Evolutionary conservation across 176 grass and related monocot genomes (phyloP).

Genomic region (Metroxylon sagu): DNA sequence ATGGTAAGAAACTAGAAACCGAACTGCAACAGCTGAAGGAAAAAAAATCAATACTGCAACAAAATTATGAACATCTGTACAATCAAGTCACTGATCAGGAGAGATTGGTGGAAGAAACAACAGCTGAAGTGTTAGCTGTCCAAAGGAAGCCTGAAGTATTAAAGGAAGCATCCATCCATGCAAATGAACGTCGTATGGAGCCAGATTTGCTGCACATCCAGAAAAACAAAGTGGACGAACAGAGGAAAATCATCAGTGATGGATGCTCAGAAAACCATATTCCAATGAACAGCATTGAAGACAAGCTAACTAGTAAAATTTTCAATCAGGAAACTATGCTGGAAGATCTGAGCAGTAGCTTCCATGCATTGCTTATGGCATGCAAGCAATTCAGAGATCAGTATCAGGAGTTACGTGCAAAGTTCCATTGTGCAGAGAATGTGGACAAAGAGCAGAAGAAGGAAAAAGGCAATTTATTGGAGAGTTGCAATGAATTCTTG

Average conservation of each 20-base stretch:
- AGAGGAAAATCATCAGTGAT: constrained; percentile 40
- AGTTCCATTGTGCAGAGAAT: constrained; percentile 31
- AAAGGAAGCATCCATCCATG: constrained; percentile 18
- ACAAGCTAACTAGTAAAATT: constrained; percentile 40
- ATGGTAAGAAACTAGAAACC: too few relatives aligned
- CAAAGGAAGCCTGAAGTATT: constrained; percentile 20
- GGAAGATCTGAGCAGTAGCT: constrained; percentile 18
- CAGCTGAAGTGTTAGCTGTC: constrained; percentile 21
- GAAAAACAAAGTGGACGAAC: constrained; percentile 37
- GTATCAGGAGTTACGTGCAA: constrained; percentile 32
- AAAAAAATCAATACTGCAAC: too few relatives aligned
- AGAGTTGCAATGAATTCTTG: constrained; percentile 19
- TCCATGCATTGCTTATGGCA: constrained; percentile 16
- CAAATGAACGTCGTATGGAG: constrained; percentile 27
- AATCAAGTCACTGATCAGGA: too few relatives aligned
- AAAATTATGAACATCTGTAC: neutral
- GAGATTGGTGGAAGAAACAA: neutral
- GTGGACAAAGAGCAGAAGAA: constrained; percentile 33
- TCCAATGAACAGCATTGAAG: constrained; percentile 41
- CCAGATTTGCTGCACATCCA: constrained; percentile 34
- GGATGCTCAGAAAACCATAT: constrained; percentile 28
- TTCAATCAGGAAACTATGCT: constrained; percentile 33
- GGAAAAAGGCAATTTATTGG: constrained; percentile 27
- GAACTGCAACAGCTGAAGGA: too few relatives aligned
- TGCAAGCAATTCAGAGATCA: constrained; percentile 40